Conservation (phyloP, 2,329 filamentous ascomycete genomes). For the Penicillium sumatraense region DNA sequence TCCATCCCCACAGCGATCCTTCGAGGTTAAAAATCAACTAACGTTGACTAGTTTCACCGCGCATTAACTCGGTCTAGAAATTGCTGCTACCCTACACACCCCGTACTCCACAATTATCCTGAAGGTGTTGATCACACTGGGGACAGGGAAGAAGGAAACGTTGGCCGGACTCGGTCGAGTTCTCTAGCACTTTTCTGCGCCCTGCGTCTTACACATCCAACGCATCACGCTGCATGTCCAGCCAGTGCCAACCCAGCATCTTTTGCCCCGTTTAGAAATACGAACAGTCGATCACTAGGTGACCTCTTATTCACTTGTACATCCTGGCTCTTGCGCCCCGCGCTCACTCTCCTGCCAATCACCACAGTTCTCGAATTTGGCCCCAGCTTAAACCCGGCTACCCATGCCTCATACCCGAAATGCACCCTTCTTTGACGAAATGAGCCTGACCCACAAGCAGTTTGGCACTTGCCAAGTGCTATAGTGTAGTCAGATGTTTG, state of each 20-base stretch:
- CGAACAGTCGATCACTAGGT: background rate
- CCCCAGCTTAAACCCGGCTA: background rate
- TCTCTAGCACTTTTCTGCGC: background rate
- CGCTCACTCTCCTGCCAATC: background rate
- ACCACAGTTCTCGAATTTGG: background rate
- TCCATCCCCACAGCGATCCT: background rate
- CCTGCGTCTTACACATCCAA: conserved; percentile 3
- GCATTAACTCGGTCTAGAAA: background rate
- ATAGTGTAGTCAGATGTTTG: background rate
- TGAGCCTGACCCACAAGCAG: background rate
- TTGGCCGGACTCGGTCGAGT: background rate
- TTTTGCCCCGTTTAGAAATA: background rate
- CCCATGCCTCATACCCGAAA: background rate
- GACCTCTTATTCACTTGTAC: background rate
- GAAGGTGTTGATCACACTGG: background rate
- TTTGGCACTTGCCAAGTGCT: background rate
- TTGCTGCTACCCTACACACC: background rate
- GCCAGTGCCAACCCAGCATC: conserved; percentile 1
- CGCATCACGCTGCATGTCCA: background rate
- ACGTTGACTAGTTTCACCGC: background rate
- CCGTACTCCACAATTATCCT: background rate
- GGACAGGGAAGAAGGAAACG: too few relatives aligned
- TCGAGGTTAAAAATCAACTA: background rate
- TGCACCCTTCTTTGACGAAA: background rate
- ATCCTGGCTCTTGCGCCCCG: background rate